Percentiles rank a stretch among this genome's conserved stretches.
Conservation (phyloP, 768 basidiomycete species). For the Boletellus sp. region DNA sequence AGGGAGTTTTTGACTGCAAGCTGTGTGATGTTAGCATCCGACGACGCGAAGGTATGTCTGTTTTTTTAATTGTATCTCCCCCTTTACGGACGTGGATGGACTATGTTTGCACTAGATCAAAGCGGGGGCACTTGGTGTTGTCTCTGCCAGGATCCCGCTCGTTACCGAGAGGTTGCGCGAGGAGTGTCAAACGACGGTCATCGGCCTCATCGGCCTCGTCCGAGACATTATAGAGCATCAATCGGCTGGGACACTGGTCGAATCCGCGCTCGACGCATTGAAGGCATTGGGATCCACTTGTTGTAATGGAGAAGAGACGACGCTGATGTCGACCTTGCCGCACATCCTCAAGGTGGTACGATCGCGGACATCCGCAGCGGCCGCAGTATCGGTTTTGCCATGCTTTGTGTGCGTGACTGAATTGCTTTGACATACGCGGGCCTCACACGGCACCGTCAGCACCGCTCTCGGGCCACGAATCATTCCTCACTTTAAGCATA, state of each 20-base stretch:
- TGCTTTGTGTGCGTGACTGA: constrained; percentile 53
- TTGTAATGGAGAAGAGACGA: constrained; percentile 61
- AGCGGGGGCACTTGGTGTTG: constrained; percentile 63
- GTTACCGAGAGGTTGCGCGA: constrained; percentile 56
- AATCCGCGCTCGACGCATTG: constrained; percentile 57
- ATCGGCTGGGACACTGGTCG: constrained; percentile 37
- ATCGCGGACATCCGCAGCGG: constrained; percentile 33
- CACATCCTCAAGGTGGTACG: constrained; percentile 48
- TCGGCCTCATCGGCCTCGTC: constrained; percentile 50
- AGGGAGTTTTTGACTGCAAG: constrained; percentile 62
- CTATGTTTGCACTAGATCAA: constrained; percentile 45
- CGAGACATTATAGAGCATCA: constrained; percentile 45
- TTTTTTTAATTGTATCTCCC: neutral
- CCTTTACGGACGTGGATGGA: neutral
- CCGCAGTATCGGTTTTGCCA: constrained; percentile 53
- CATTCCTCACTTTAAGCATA: constrained; percentile 77
- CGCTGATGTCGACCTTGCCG: constrained; percentile 58
- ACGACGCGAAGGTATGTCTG: constrained; percentile 48
- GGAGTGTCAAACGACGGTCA: constrained; percentile 46
- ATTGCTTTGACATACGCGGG: neutral
- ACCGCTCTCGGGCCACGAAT: constrained; percentile 79
- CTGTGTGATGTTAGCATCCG: constrained; percentile 51
- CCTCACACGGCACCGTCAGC: constrained; percentile 38
- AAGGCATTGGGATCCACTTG: constrained; percentile 55
- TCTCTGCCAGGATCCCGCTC: constrained; percentile 61